Evolutionary conservation across 1,284 basidiomycete species (phyloP).

Genomic region (Trichosporon sp.): DNA sequence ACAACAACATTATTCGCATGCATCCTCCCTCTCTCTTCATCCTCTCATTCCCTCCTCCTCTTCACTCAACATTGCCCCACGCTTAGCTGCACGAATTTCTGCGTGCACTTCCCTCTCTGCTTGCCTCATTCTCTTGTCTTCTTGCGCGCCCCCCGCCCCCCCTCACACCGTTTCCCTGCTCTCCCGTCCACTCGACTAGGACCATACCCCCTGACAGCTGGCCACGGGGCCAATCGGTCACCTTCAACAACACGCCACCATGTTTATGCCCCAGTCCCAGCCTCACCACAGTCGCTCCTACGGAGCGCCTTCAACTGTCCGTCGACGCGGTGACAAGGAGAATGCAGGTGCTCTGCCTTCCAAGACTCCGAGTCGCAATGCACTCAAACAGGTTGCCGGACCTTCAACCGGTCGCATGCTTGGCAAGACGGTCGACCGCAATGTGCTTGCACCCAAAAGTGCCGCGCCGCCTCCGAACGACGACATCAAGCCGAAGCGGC

Average conservation of each 20-base stretch:
- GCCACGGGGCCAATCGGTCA: background rate
- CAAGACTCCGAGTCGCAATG: conserved; percentile 17
- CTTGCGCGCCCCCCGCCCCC: background rate
- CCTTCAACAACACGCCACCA: conserved; percentile 1
- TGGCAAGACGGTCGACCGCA: conserved; percentile 21
- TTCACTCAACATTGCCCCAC: background rate
- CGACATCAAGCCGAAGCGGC: conserved; percentile 22
- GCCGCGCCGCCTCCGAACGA: conserved; percentile 8
- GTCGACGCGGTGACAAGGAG: conserved; percentile 20
- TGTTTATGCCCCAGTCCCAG: conserved; percentile 18
- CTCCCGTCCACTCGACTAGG: background rate
- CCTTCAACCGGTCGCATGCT: conserved; percentile 14
- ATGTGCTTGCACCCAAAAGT: conserved; percentile 11
- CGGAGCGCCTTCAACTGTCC: conserved; percentile 13
- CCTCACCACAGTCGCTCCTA: conserved; percentile 11
- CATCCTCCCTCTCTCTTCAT: background rate
- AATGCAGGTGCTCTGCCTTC: conserved; percentile 20
- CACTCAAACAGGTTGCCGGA: conserved; percentile 15
- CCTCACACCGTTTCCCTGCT: background rate
- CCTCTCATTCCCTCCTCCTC: background rate
- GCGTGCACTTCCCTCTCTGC: background rate
- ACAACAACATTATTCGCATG: conserved; percentile 1
- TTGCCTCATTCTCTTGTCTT: background rate
- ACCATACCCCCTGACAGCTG: background rate
- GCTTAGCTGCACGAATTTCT: background rate